Conservation (phyloP, 768 basidiomycete species). For the Agaricus sinodeliciosus region DNA sequence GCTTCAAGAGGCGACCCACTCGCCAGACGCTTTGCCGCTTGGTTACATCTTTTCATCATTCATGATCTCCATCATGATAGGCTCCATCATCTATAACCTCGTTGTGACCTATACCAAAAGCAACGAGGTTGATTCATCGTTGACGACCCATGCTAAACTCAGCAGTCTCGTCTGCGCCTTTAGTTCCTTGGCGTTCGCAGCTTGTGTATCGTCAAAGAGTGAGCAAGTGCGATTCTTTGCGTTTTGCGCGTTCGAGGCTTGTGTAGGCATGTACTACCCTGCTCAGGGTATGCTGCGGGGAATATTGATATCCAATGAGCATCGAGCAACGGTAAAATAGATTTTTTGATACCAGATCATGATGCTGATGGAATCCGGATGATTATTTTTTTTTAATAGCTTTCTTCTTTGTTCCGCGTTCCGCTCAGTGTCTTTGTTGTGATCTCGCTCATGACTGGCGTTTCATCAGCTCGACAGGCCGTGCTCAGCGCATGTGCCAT, state of each 20-base stretch:
- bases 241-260: constrained; percentile 70
- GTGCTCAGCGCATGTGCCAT: constrained; percentile 55
- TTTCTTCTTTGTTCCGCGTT: constrained; percentile 67
- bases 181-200: constrained; percentile 48
- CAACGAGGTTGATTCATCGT: constrained; percentile 28
- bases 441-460: constrained; percentile 59
- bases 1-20: constrained; percentile 52
- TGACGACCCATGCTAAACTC: constrained; percentile 61
- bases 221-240: constrained; percentile 60
- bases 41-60: constrained; percentile 78
- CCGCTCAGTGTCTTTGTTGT: constrained; percentile 73
- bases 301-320: constrained; percentile 59
- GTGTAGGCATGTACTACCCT: constrained; percentile 77
- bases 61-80: constrained; percentile 81
- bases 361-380: background rate
- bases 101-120: constrained; percentile 23
- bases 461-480: constrained; percentile 53
- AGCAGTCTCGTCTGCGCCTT: constrained; percentile 57
- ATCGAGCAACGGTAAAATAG: constrained; percentile 60
- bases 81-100: constrained; percentile 61
- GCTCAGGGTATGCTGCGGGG: constrained; percentile 72
- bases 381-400: constrained; percentile 24
- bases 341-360: background rate
- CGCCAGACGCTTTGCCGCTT: constrained; percentile 45
- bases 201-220: constrained; percentile 34